Conservation (phyloP, 768 basidiomycete species). For the Mrakia blollopis region DNA sequence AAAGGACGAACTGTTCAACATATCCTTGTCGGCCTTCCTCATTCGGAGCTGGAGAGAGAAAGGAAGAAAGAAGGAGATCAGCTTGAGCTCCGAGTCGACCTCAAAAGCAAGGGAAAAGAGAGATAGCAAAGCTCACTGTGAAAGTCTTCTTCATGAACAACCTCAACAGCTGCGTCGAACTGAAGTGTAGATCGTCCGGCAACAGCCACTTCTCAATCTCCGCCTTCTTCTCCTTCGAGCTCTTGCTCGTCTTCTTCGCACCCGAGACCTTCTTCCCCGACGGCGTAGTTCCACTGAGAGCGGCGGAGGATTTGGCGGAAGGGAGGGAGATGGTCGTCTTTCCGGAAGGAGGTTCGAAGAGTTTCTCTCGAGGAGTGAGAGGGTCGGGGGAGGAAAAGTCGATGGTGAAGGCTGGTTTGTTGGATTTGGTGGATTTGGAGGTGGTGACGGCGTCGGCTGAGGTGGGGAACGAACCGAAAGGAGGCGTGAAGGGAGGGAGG, state of each 20-base stretch:
- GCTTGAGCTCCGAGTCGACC: not conserved
- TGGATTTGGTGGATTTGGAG: conserved; percentile 7
- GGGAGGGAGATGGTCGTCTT: conserved; percentile 38
- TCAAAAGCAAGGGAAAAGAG: not conserved
- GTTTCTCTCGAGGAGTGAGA: conserved; percentile 36
- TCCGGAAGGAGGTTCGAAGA: conserved; percentile 39
- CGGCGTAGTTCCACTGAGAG: not conserved
- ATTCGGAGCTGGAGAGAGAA: conserved; percentile 69
- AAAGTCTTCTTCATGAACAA: conserved; percentile 53
- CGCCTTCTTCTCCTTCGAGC: conserved; percentile 54
- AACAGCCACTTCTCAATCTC: conserved; percentile 70
- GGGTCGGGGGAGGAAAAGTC: conserved; percentile 47
- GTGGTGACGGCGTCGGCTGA: conserved; percentile 15
- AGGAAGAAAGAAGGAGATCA: not conserved
- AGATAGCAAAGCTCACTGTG: conserved; percentile 16
- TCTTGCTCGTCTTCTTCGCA: conserved; percentile 27
- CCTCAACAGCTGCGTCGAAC: conserved; percentile 78
- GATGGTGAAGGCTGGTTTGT: conserved; percentile 42
- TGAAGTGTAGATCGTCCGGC: conserved; percentile 98
- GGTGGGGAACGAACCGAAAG: not conserved
- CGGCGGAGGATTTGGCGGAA: conserved; percentile 4
- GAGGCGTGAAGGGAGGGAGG: not conserved
- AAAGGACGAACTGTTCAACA: not conserved
- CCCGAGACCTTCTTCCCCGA: conserved; percentile 24
- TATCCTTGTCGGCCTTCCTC: conserved; percentile 59